A percentile compares a stretch with the other conserved stretches of the same genome.
Evolutionary conservation across 257 asterid species (phyloP).

Genomic region (Hygrophila difformis): DNA sequence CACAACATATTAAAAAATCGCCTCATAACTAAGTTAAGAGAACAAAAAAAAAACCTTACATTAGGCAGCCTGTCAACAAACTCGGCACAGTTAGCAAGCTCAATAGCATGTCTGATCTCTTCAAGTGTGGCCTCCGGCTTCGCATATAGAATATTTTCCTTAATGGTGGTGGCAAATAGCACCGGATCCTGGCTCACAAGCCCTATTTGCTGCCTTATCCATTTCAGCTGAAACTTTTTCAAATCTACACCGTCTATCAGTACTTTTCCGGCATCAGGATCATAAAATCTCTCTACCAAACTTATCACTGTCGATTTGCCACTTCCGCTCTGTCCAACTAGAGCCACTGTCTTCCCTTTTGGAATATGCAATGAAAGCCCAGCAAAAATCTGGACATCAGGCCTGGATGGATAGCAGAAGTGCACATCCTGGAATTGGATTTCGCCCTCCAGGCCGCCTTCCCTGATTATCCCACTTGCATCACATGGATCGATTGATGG

Average conservation of each 20-base stretch:
- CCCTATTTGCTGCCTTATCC: conserved; percentile 57
- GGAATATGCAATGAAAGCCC: conserved; percentile 43
- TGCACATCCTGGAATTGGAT: conserved; percentile 50
- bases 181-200: conserved; percentile 77
- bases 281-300: conserved; percentile 66
- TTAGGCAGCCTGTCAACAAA: conserved; percentile 43
- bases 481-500: conserved; percentile 46
- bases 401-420: conserved; percentile 70
- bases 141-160: conserved; percentile 54
- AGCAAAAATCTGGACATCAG: conserved; percentile 58
- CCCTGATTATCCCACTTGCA: conserved; percentile 34
- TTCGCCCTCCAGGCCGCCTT: conserved; percentile 53
- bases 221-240: conserved; percentile 35
- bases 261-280: conserved; percentile 55
- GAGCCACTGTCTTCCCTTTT: conserved; percentile 49
- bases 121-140: conserved; percentile 38
- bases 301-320: conserved; percentile 71
- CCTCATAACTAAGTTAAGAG: too few relatives aligned
- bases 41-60: background rate
- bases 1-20: background rate
- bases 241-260: conserved; percentile 48
- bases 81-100: conserved; percentile 48
- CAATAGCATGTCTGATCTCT: conserved; percentile 37
- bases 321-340: conserved; percentile 86
- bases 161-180: conserved; percentile 41